phyloP scores from a whole-genome alignment of 345 rosid species.

The Hibiscus mutabilis region DNA sequence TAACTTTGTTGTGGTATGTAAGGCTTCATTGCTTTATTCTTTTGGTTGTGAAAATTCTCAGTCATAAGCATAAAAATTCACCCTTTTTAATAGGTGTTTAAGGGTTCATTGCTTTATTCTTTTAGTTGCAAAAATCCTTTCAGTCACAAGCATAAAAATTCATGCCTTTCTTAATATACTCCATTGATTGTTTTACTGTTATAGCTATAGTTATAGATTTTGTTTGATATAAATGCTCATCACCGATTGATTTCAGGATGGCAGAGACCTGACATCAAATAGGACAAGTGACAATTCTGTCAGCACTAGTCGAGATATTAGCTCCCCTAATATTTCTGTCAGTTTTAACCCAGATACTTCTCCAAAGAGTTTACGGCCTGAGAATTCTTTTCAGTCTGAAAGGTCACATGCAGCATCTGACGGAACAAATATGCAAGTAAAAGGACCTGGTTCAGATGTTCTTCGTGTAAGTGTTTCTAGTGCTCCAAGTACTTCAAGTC shows the following conservation, averaged over 20 bases:
- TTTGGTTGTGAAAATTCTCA: not conserved
- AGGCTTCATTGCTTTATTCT: not conserved
- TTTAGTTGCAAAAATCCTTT: not conserved
- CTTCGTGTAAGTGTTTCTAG: conserved; percentile 97
- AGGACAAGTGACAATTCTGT: conserved; percentile 84
- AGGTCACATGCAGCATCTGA: conserved; percentile 83
- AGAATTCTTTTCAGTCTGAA: conserved; percentile 59
- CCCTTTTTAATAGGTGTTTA: not conserved
- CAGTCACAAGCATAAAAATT: not conserved
- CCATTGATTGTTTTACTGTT: conserved; percentile 9
- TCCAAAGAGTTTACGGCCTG: conserved; percentile 48
- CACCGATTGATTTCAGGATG: conserved; percentile 53
- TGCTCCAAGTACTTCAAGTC: conserved; percentile 90
- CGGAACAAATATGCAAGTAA: conserved; percentile 73
- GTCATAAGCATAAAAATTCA: not conserved
- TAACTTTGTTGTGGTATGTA: not conserved
- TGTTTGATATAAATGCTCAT: conserved; percentile 5
- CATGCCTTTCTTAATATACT: no score
- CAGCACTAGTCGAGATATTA: conserved; percentile 55
- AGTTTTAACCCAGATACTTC: conserved; percentile 41
- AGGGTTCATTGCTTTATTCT: not conserved
- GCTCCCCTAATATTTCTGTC: conserved; percentile 55
- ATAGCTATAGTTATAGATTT: not conserved
- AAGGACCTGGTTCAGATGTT: conserved; percentile 77
- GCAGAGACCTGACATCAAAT: conserved; percentile 73